Evolutionary conservation across 805 yeast genomes (phyloP).

Genomic region (Teunomyces tritomae): DNA sequence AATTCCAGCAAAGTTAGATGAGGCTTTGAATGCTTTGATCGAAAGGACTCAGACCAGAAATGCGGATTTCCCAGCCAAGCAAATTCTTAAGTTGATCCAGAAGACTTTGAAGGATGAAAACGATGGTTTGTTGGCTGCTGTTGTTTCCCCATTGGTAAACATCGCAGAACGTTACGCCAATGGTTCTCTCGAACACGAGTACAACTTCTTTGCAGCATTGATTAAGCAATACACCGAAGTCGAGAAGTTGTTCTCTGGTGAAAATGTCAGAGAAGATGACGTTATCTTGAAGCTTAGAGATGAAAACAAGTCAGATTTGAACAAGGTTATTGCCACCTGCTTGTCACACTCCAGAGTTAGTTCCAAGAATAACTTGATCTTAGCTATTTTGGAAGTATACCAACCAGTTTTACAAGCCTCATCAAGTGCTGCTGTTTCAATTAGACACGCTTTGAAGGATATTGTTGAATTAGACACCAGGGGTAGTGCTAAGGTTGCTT

Average conservation of each 20-base stretch:
- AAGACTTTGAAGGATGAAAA: slow-evolving; percentile 52
- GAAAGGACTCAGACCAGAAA: slow-evolving; percentile 62
- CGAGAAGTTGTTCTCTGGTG: slow-evolving; percentile 76
- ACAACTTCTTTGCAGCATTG: slow-evolving; percentile 64
- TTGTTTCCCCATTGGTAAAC: slow-evolving; percentile 69
- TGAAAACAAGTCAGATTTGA: slow-evolving; percentile 72
- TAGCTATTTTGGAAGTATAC: slow-evolving; percentile 81
- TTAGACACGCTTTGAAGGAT: slow-evolving; percentile 70
- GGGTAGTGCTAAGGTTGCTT: slow-evolving; percentile 87
- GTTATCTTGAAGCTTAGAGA: slow-evolving; percentile 86
- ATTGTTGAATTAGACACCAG: slow-evolving; percentile 89
- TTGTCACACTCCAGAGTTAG: slow-evolving; percentile 92
- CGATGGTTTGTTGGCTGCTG: slow-evolving; percentile 52
- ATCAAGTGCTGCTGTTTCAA: slow-evolving; percentile 57
- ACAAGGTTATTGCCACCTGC: slow-evolving; percentile 66
- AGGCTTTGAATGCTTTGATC: slow-evolving; percentile 59
- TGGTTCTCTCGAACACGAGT: slow-evolving; percentile 86
- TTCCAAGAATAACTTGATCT: slow-evolving; percentile 84
- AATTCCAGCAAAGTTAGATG: slow-evolving; percentile 75
- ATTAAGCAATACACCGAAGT: slow-evolving; percentile 71
- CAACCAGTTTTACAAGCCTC: slow-evolving; percentile 75
- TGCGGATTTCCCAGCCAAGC: slow-evolving; percentile 93
- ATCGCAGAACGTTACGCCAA: slow-evolving; percentile 67
- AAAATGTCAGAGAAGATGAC: slow-evolving; percentile 79
- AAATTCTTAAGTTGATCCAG: slow-evolving; percentile 66